phyloP scores from a whole-genome alignment of 2,329 filamentous ascomycete species.

The Monosporascus sp. region DNA sequence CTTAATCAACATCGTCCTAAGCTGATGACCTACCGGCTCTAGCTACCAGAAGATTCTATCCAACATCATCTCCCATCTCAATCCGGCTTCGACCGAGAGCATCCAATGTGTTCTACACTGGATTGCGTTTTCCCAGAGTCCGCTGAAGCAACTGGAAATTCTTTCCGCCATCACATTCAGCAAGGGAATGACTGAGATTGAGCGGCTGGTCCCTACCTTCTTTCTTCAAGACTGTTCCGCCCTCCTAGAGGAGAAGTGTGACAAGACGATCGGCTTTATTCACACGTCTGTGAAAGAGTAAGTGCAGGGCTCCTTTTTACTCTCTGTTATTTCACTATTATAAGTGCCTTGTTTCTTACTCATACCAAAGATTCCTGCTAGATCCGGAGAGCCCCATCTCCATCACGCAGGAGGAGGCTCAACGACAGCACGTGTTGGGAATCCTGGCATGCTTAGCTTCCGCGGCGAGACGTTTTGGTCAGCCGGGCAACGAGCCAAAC shows the following conservation, averaged over 20 bases:
- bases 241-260: conserved; percentile 16
- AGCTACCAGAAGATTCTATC: conserved; percentile 28
- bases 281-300: conserved; percentile 26
- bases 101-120: conserved; percentile 28
- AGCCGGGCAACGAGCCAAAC: no score
- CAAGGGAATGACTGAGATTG: conserved; percentile 1
- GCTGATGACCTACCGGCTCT: neutral
- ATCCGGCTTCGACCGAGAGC: conserved; percentile 22
- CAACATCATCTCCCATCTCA: conserved; percentile 18
- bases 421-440: no score
- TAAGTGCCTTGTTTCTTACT: no score
- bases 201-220: conserved; percentile 16
- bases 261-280: conserved; percentile 21
- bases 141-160: conserved; percentile 28
- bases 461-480: no score
- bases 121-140: conserved; percentile 32
- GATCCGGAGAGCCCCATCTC: no score
- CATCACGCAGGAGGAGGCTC: no score
- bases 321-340: no score
- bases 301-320: neutral
- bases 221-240: conserved; percentile 18
- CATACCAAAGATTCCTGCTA: no score
- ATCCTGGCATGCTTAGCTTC: no score
- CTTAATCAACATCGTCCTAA: no score
- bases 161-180: conserved; percentile 28